Conservation (phyloP, 371 early-diverging fungal species). For the Gilbertella persicaria region DNA sequence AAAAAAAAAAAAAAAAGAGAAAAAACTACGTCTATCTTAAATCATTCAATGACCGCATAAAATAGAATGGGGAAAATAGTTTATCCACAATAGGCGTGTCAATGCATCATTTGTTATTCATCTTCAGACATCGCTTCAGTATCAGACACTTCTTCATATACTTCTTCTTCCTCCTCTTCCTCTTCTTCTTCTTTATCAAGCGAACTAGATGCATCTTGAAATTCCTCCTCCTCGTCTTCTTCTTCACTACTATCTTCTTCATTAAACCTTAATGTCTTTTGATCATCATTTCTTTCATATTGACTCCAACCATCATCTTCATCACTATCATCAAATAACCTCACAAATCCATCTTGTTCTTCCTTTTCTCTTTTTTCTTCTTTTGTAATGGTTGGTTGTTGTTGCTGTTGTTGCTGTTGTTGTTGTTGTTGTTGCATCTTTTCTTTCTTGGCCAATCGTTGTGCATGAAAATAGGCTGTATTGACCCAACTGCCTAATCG, state of each 20-base stretch:
- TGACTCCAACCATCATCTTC: slow-evolving; percentile 45
- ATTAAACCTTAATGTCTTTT: slow-evolving; percentile 17
- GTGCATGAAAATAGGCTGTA: slow-evolving; percentile 34
- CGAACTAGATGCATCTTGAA: no score
- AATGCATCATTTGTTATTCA: no score
- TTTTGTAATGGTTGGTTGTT: neutral
- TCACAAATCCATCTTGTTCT: slow-evolving; percentile 44
- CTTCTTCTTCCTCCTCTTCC: neutral
- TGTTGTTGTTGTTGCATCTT: neutral
- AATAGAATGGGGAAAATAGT: no score
- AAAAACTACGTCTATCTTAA: neutral
- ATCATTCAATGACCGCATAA: no score
- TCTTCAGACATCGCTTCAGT: neutral
- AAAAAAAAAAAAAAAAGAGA: neutral
- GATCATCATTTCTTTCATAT: slow-evolving; percentile 14
- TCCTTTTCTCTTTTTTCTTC: slow-evolving; percentile 17
- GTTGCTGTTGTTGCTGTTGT: neutral
- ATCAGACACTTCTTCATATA: neutral
- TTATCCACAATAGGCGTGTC: no score
- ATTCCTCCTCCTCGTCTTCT: slow-evolving; percentile 6
- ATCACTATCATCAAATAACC: slow-evolving; percentile 42
- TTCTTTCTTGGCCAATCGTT: slow-evolving; percentile 22
- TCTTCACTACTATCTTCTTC: slow-evolving; percentile 21
- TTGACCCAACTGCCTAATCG: slow-evolving; percentile 40
- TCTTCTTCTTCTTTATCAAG: neutral